These are phyloP conservation scores for Catunica adiposa DNA, from an alignment of 2,329 filamentous ascomycete genomes.

Conservation along the genomic window DNA sequence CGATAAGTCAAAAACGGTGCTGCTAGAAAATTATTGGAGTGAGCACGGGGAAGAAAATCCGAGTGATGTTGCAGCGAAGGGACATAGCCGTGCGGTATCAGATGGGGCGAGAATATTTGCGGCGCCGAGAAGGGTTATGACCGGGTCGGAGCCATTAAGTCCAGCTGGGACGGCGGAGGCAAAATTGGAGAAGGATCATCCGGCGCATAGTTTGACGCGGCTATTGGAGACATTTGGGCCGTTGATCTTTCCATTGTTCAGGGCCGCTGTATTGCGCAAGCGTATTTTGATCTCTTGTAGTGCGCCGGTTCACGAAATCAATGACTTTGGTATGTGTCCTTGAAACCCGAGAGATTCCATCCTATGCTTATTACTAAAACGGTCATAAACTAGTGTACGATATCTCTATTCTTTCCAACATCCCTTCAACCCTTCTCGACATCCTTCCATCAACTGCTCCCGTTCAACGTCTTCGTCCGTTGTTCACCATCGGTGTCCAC, in stretches of 20 bases:
- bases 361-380: not conserved
- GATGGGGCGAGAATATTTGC: constrained; percentile 8
- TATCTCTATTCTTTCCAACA: constrained; percentile 79
- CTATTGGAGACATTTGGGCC: constrained; percentile 77
- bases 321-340: constrained; percentile 63
- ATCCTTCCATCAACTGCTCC: constrained; percentile 47
- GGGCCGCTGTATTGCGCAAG: constrained; percentile 71
- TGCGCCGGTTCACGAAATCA: constrained; percentile 68
- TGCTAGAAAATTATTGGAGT: constrained; percentile 71
- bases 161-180: not conserved
- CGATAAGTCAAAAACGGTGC: constrained; percentile 42
- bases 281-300: constrained; percentile 75
- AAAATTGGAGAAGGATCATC: constrained; percentile 42
- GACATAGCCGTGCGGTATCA: constrained; percentile 1
- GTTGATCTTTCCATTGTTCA: constrained; percentile 77
- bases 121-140: not conserved
- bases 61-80: not conserved
- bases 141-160: not conserved
- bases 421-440: constrained; percentile 58
- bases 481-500: constrained; percentile 89
- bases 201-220: constrained; percentile 63
- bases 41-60: constrained; percentile 19
- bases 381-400: constrained; percentile 53
- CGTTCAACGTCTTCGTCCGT: constrained; percentile 52
- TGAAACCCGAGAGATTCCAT: not conserved